Evolutionary conservation across 2,329 filamentous ascomycete species (phyloP).

Genomic region (Paecilomyces formosus): DNA sequence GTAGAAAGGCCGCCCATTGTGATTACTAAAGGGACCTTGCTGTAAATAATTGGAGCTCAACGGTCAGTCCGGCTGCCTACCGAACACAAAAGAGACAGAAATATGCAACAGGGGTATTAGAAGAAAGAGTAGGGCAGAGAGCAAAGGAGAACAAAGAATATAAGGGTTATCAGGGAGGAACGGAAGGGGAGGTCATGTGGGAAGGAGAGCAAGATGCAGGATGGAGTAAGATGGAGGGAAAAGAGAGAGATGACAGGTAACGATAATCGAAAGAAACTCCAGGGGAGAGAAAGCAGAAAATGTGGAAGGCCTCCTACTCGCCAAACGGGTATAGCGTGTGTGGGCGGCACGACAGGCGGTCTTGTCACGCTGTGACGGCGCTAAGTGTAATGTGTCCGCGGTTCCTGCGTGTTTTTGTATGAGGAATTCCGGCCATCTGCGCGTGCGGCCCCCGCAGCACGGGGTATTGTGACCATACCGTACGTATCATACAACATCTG

Average conservation of each 20-base stretch:
- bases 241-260: slow-evolving; percentile 2
- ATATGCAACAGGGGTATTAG: slow-evolving; percentile 4
- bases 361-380: neutral
- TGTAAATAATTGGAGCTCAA: neutral
- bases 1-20: slow-evolving; percentile 39
- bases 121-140: slow-evolving; percentile 7
- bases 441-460: neutral
- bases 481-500: neutral
- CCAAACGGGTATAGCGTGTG: neutral
- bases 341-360: neutral
- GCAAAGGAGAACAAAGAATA: slow-evolving; percentile 2
- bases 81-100: slow-evolving; percentile 7
- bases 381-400: neutral
- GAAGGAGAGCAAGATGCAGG: slow-evolving; percentile 2
- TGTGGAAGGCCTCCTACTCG: neutral
- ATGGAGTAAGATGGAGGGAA: neutral
- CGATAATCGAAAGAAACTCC: slow-evolving; percentile 1
- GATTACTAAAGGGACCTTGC: slow-evolving; percentile 4
- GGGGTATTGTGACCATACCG: neutral
- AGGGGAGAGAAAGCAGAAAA: neutral
- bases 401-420: neutral
- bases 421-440: neutral
- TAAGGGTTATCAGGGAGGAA: slow-evolving; percentile 11
- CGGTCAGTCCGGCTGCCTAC: neutral
- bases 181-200: slow-evolving; percentile 6